A percentile compares a stretch with the other conserved stretches of the same genome.
Evolutionary conservation across 805 yeast genomes (phyloP).

Genomic region (Clavispora carvajalis): DNA sequence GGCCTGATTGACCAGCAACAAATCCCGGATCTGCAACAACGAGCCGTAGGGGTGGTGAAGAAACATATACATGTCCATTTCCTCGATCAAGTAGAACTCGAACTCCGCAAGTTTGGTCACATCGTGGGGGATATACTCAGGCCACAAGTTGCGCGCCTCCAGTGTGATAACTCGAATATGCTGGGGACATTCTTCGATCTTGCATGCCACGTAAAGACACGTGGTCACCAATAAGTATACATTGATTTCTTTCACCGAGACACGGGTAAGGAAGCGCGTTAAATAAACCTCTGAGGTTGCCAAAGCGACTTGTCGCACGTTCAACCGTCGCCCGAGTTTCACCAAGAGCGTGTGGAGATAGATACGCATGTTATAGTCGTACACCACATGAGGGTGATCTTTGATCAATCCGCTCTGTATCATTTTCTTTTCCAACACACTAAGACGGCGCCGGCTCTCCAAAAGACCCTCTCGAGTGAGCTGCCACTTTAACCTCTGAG

Average conservation of each 20-base stretch:
- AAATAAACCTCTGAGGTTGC: constrained; percentile 87
- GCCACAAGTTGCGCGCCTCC: constrained; percentile 90
- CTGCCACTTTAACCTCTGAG: constrained; percentile 81
- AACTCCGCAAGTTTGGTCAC: constrained; percentile 89
- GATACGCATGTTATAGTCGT: constrained; percentile 64
- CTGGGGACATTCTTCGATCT: constrained; percentile 92
- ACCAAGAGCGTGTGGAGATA: constrained; percentile 72
- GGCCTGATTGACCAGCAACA: constrained; percentile 29
- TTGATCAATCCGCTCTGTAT: constrained; percentile 38
- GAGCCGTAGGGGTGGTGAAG: constrained; percentile 74
- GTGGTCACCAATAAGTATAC: constrained; percentile 77
- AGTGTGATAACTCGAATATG: constrained; percentile 78
- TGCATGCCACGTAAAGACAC: constrained; percentile 83
- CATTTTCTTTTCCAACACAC: constrained; percentile 38
- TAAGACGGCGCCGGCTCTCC: constrained; percentile 38
- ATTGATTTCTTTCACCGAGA: constrained; percentile 75
- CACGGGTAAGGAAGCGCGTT: constrained; percentile 69
- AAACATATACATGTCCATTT: constrained; percentile 66
- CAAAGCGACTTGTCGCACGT: constrained; percentile 74
- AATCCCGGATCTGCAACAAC: constrained; percentile 46
- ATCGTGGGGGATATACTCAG: constrained; percentile 89
- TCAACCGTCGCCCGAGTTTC: constrained; percentile 72
- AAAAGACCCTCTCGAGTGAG: constrained; percentile 57
- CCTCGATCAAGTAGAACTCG: constrained; percentile 90
- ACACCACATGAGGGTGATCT: constrained; percentile 41